Evolutionary conservation across 371 early-diverging fungal species (phyloP), one percentile per base, ranked within the genome.

Genomic region (Mortierella sp.): DNA sequence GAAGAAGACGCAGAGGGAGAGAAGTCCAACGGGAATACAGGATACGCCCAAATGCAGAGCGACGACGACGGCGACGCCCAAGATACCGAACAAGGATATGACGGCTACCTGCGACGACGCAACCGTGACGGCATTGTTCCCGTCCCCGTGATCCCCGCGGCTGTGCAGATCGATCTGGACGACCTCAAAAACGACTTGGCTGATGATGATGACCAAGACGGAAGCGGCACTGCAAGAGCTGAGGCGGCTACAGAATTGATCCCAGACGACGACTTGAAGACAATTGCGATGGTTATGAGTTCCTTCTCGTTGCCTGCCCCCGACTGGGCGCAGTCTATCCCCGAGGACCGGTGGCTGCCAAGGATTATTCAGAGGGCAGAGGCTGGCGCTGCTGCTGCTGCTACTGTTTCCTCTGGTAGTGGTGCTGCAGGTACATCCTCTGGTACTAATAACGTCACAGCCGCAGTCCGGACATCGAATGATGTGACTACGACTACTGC

Each of bases 281-380:
- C 83, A 11, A 83, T 83, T 67, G 77, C 77, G 4, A 74, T 64
- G 74, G 80, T 83, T 11, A 83, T 83, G 83, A 83, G 54, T 53
- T 83, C 83, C 24, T 77, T 83, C 28, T 74, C 83, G 46, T 48
- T 83, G 26, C 83, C 83, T 13, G 77, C 75, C 14, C 83, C 83
- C 50, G 83, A 83, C 21, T 83, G 83, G 83, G 83, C 83, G 11
- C 77, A 55, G 21, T 59, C 80, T 31, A 83, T 83, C 21, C 83
- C 83, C 1, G 83, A 83, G 51, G 80, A 80, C 8, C 74, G 77
- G 26, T 83, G 83, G 83, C 37, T 83, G 37, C 83, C 83, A 0
- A 83, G 53, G 77, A 80, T 83, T 72, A 77, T 83, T 5, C 83
- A 77, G 44, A 77, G 64, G 28, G 77, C 77, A 8, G 77, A 69